Percentiles rank a stretch among this genome's conserved stretches.
Conservation (phyloP, 1,284 basidiomycete species). For the Ganoderma sinense region DNA sequence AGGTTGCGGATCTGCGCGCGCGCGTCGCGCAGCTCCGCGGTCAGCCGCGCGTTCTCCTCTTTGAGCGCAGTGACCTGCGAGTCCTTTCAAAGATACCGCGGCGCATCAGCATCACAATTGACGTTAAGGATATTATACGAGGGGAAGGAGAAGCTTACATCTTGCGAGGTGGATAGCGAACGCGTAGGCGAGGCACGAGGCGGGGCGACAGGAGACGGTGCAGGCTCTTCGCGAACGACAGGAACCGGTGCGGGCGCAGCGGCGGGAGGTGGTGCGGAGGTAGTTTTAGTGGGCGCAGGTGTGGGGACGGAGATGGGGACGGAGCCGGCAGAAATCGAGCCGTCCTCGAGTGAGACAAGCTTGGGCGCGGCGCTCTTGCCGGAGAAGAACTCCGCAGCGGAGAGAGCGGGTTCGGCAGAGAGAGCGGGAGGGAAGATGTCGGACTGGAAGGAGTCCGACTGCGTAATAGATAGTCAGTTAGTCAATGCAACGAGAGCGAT, state of each 20-base stretch:
- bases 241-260: constrained; percentile 38
- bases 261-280: constrained; percentile 45
- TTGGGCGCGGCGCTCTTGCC: constrained; percentile 84
- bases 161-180: constrained; percentile 21
- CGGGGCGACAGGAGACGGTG: constrained; percentile 26
- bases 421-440: constrained; percentile 95
- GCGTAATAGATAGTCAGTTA: constrained; percentile 3
- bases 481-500: background rate
- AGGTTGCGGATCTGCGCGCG: constrained; percentile 77
- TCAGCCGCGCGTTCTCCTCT: constrained; percentile 70
- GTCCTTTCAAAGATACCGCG: constrained; percentile 27
- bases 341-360: constrained; percentile 70
- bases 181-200: constrained; percentile 33
- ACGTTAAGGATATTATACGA: background rate
- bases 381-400: constrained; percentile 86
- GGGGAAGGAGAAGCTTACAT: no score
- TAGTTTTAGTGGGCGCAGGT: constrained; percentile 41
- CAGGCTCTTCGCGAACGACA: constrained; percentile 32
- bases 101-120: background rate
- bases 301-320: constrained; percentile 31
- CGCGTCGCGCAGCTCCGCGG: constrained; percentile 68
- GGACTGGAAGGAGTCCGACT: constrained; percentile 90
- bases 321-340: constrained; percentile 47
- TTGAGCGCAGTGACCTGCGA: constrained; percentile 40
- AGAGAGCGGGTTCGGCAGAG: constrained; percentile 81